Base-by-base conservation (phyloP, 345 rosid species). In the Ceriops zippeliana region DNA sequence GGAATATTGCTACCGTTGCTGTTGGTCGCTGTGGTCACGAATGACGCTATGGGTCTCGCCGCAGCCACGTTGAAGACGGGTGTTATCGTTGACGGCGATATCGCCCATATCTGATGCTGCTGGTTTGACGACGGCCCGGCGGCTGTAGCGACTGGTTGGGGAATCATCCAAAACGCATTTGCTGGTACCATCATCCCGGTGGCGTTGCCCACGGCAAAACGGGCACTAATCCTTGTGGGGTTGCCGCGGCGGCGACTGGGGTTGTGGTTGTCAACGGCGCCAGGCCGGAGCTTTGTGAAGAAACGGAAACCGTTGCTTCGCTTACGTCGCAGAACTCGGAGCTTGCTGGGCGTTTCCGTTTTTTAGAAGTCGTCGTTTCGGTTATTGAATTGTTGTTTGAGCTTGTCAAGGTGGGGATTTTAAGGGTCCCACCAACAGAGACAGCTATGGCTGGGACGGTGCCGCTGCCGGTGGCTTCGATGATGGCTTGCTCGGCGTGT, bases 151-250 rank as follows among this genome's bases (percentile, higher is more conserved):
- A 70, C 68, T 2, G 74, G 34, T 24, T 75, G 82, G 2, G 83
- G 87, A 38, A 83, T 79, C 83, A 83, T 83, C 87, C 87, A 83
- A 69, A 81, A 79, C 7, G 83, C 78, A 31, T 74, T 83, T 0
- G 84, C 79, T 4, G 87, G 84, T 69, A 83, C 76, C 71, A 78
- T 61, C 84, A 85, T 60, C 31, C 83, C 79, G 4, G 71, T 1
- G 49, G 19, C 62, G 58, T 53, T 81, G 24, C 81, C 81, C 15
- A 81, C 74, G 0, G 84, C 76, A 79, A 79, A 13, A 81, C 70
- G 21, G 84, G 87, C 21, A 81, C 73, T 46, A 77, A 31, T 57
- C 83, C 83, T 26, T 80, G 83, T 20, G 83, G 77, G 3, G 66
- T 51, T 30, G 70, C 37, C 35, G 66, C 24, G 6, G 68, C 61